Base-by-base conservation (phyloP, 148 eudicot genomes). In the Camellia lanceoleosa region DNA sequence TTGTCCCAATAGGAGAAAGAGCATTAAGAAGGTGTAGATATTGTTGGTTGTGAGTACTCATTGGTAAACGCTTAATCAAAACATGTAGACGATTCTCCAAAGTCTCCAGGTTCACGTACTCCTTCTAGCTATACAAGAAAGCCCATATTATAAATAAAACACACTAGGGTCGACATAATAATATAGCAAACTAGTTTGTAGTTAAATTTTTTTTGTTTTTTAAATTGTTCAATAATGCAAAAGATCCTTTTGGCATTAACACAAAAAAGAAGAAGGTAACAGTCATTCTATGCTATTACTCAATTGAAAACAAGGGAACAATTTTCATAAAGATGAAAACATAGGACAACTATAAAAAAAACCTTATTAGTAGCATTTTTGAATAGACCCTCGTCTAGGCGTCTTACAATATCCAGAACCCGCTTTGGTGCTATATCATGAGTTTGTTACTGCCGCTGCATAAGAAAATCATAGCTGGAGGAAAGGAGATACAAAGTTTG, bases 321-420 rank as follows among this genome's bases (percentile, higher is more conserved):
- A n/a, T 12, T 46, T 10, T 78, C 14, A 52, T 49, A 18, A 13
- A 76, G 64, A 47, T 62, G 23, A 41, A 12, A 78, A 47, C 20
- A 56, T 47, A n/a, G 47, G 59, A 43, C n/a, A 47, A 59, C 14
- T 41, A n/a, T 49, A n/a, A n/a, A 75, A 56, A 16, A 79, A 77
- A 96, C 99, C 99, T 81, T 87, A 71, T 94, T 43, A 10, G 80
- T 1, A 80, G 99, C 92, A 83, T 72, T 65, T 82, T 73, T 91
- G 68, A 88, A 91, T 71, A 97, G 81, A 58, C 87, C 89, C 70
- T 92, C 98, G 70, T 97, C 99, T 80, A 97, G 80, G 77, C 98
- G 98, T 82, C 61, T 90, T 18, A 92, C 89, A 54, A 97, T 71
- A 81, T 91, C 99, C 14, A 75, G 16, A 70, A 92, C 77, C 84